Percentiles rank a stretch among this genome's conserved stretches.
These are phyloP conservation scores for Trichophyton equinum DNA, from an alignment of 2,329 filamentous ascomycete species.

Conservation along the genomic window DNA sequence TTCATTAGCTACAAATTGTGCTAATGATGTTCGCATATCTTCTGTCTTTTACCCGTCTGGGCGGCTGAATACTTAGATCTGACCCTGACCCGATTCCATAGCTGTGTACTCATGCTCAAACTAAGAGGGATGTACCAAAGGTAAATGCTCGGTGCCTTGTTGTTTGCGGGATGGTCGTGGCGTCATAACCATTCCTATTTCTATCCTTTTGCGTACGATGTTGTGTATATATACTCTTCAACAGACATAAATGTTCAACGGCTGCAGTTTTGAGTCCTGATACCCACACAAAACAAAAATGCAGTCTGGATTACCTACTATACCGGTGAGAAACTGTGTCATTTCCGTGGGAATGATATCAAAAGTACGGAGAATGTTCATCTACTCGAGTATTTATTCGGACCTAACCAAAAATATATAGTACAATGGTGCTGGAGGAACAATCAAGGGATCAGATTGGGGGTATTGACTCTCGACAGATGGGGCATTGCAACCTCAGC, in stretches of 20 bases:
- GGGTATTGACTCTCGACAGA: constrained; percentile 80
- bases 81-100: neutral
- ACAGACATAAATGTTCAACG: neutral
- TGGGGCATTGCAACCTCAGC: constrained; percentile 84
- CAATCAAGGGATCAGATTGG: constrained; percentile 47
- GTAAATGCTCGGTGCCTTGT: neutral
- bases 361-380: neutral
- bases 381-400: neutral
- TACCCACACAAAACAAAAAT: neutral
- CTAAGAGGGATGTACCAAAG: neutral
- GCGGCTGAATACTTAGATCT: neutral
- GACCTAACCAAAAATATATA: neutral
- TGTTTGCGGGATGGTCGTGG: neutral
- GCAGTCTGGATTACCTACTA: neutral
- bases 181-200: neutral
- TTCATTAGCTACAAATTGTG: neutral
- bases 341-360: neutral
- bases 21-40: neutral
- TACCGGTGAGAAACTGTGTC: neutral
- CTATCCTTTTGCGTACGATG: neutral
- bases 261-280: neutral
- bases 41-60: neutral
- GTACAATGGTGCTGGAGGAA: neutral
- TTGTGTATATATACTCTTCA: constrained; percentile 4
- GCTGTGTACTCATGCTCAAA: neutral